Evolutionary conservation across 2,329 filamentous ascomycete genomes (phyloP), one percentile per base, ranked within the genome.

Genomic region (Colletotrichum abscissum): DNA sequence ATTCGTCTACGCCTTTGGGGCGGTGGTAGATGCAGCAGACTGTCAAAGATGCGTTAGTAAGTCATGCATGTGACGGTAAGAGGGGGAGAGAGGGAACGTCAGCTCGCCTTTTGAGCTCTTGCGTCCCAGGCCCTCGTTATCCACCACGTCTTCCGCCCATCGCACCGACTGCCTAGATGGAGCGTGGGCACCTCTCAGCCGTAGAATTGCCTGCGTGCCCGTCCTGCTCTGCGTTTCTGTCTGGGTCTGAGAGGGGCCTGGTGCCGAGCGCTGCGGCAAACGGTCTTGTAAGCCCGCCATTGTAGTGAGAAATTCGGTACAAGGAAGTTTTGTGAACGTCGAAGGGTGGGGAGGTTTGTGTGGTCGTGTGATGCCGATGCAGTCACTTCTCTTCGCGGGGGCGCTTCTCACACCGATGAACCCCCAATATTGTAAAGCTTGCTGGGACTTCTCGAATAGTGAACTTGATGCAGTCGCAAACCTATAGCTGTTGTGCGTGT

Each of bases 21-120:
- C 93, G 93, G 85, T 98, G 96, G 85, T 98, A 99, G 82, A 99
- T 99, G 83, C 97, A 99, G 88, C 97, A 99, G n/a, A 98, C 26
- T 26, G 26, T 26, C 26, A 1, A 26, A 26, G 26, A 4, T 26
- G 26, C 3, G 26, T 26, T 26, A 26, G 26, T 26, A 26, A 26
- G 26, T 26, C 26, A 26, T 26, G 26, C 26, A 26, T 26, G 26
- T 26, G 26, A 26, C 26, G 26, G 4, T 26, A 26, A 5, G 26
- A 26, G 26, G 4, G 26, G 26, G 26, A 5, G 26, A 26, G 26
- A 26, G 26, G 26, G 26, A 26, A 26, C n/a, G 24, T 16, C 22
- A 78, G 78, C 82, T 42, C 82, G 96, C 95, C 94, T 90, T 99
- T 99, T 22, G 94, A 97, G 76, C 91, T 96, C 86, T 98, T 99